Base-by-base conservation (phyloP, 495 filamentous ascomycete species). In the Lichenothelia convexa region DNA sequence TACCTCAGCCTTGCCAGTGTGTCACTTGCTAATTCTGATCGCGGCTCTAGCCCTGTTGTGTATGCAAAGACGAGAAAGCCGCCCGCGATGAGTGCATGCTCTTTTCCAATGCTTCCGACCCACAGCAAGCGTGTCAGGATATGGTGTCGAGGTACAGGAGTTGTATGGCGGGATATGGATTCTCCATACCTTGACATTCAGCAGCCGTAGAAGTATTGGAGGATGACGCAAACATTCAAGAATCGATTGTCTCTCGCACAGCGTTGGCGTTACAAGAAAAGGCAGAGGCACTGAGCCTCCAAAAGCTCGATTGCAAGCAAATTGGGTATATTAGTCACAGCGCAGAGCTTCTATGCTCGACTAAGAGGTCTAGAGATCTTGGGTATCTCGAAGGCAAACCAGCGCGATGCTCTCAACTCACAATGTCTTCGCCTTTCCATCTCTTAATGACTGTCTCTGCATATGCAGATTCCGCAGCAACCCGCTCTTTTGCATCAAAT, bases 61-160 rank as follows among this genome's bases (percentile, higher is more conserved):
- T 97, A 16, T 97, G 89, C 71, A 93, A 87, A 50, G 69, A 82
- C 31, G 89, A 97, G 58, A 97, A 97, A 56, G 67, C 80, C 40
- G 60, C 64, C 41, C 82, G 89, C 41, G 89, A 97, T 58, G 89
- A 97, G 61, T 97, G 89, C 66, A 94, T 97, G 87, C 78, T 97
- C 13, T 93, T 95, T 60, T 85, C 78, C 38, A 82, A 71, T 43
- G 63, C 71, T 43, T 68, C 72, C 39, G 73, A 91, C 49, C 78
- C 85, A 20, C 68, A 81, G 48, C 53, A 65, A 45, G 82, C 86
- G 43, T 97, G 89, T 63, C 63, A 73, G 54, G 65, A 75, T 11
- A 70, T 75, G 38, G 79, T 97, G 44, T 73, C 84, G 11, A 70
- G 75, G 47, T 97, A 97, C 61, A 73, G 76, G 68, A 71, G 59